Percentiles rank a stretch among this genome's conserved stretches.
Evolutionary conservation across 768 basidiomycete species (phyloP).

Genomic region (Leucocoprinus sp.): DNA sequence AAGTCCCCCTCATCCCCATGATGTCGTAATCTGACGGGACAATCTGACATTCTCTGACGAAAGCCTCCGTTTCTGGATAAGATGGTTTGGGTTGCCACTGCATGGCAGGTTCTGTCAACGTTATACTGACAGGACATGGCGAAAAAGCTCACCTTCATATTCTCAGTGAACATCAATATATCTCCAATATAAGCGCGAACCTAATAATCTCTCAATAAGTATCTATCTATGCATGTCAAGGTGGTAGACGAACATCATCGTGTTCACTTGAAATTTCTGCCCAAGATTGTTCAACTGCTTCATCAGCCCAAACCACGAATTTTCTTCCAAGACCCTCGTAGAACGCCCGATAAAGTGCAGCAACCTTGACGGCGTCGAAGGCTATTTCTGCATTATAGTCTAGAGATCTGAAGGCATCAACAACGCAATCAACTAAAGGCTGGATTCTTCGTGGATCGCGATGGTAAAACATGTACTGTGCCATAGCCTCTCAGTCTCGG

Average conservation of each 20-base stretch:
- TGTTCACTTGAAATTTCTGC: conserved; percentile 66
- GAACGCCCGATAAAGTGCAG: conserved; percentile 61
- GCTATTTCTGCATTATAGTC: conserved; percentile 82
- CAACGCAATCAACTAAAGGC: conserved; percentile 67
- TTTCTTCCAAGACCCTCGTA: conserved; percentile 74
- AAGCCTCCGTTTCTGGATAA: conserved; percentile 47
- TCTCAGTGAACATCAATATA: conserved; percentile 61
- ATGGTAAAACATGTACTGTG: conserved; percentile 65
- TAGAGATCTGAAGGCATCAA: conserved; percentile 51
- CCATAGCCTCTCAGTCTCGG: conserved; percentile 7
- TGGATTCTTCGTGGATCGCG: conserved; percentile 81
- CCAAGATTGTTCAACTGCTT: conserved; percentile 62
- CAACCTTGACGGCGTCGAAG: conserved; percentile 67
- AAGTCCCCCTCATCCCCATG: conserved; percentile 62
- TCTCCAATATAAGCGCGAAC: conserved; percentile 73
- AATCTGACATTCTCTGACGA: conserved; percentile 60
- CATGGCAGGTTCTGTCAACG: conserved; percentile 5
- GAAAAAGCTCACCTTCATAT: conserved; percentile 49
- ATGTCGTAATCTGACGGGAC: conserved; percentile 55
- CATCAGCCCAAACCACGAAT: conserved; percentile 71
- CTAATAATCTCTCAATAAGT: conserved; percentile 24
- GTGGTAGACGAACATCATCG: conserved; percentile 49
- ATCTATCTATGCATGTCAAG: conserved; percentile 3
- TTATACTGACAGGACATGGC: not conserved
- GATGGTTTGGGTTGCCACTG: conserved; percentile 65